These are phyloP conservation scores for Fusarium sp. DNA, from an alignment of 2,329 filamentous ascomycete species.

Conservation along the genomic window DNA sequence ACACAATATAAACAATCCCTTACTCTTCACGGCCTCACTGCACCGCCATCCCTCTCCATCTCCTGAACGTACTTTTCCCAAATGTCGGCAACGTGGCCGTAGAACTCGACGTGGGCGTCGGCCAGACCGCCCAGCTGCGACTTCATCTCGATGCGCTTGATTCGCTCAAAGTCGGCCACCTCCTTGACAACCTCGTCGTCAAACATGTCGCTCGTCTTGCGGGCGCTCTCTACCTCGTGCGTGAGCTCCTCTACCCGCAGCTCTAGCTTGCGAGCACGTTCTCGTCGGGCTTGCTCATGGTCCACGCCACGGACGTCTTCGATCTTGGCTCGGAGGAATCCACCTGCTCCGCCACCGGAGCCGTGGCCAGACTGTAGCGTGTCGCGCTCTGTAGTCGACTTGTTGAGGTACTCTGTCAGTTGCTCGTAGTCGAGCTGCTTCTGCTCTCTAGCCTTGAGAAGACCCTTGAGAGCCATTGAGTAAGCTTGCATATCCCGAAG, in stretches of 20 bases:
- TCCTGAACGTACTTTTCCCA: conserved; percentile 94
- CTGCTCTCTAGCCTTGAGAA: conserved; percentile 93
- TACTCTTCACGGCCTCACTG: conserved; percentile 19
- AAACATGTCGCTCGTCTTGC: conserved; percentile 89
- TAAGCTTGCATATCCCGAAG: conserved; percentile 97
- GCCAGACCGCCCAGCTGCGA: conserved; percentile 86
- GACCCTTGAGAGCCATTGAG: conserved; percentile 84
- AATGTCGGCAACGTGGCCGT: conserved; percentile 79
- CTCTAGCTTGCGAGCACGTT: conserved; percentile 90
- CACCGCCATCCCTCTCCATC: conserved; percentile 78
- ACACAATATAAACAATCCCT: background rate
- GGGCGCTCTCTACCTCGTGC: conserved; percentile 87
- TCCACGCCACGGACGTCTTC: conserved; percentile 97
- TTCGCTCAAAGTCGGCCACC: conserved; percentile 93
- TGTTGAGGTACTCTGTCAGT: conserved; percentile 94
- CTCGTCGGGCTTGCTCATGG: conserved; percentile 90
- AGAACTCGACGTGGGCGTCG: conserved; percentile 89
- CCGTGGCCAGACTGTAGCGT: conserved; percentile 73
- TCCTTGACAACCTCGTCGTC: conserved; percentile 97
- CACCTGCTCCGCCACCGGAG: conserved; percentile 76
- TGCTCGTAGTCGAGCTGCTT: conserved; percentile 99
- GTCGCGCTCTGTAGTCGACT: conserved; percentile 89
- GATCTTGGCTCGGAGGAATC: conserved; percentile 92
- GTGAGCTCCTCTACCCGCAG: conserved; percentile 93
- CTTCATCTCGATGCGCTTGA: conserved; percentile 94